Conservation (phyloP, 2,329 filamentous ascomycete species). For the Hypoxylon sp. region DNA sequence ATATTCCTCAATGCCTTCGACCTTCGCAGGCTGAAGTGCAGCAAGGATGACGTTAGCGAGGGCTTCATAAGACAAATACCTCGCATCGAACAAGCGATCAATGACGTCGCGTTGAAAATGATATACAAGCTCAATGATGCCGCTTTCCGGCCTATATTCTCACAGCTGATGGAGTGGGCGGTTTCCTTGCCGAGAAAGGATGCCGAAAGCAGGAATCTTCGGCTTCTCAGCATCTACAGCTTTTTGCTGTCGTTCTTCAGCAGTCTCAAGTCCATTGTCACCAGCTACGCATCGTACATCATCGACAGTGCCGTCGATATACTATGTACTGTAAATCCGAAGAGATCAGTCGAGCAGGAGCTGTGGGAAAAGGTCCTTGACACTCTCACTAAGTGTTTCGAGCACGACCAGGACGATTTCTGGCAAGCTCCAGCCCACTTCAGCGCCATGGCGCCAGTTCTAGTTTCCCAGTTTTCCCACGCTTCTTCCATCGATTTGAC, state of each 20-base stretch:
- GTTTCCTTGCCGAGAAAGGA: slow-evolving; percentile 73
- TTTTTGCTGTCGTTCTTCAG: slow-evolving; percentile 86
- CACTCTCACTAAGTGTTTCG: slow-evolving; percentile 81
- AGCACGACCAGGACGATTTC: slow-evolving; percentile 93
- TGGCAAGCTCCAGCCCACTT: slow-evolving; percentile 96
- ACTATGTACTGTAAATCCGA: slow-evolving; percentile 62
- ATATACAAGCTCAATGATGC: slow-evolving; percentile 97
- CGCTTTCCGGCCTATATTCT: slow-evolving; percentile 91
- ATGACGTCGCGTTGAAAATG: slow-evolving; percentile 85
- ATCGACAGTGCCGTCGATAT: slow-evolving; percentile 79
- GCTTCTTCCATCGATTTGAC: slow-evolving; percentile 59
- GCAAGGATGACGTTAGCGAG: slow-evolving; percentile 60
- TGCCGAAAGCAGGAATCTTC: slow-evolving; percentile 66
- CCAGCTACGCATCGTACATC: slow-evolving; percentile 88
- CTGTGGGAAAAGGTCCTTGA: slow-evolving; percentile 79
- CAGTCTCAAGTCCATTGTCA: slow-evolving; percentile 92
- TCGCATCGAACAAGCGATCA: slow-evolving; percentile 73
- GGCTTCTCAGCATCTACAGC: slow-evolving; percentile 82
- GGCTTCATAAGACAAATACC: slow-evolving; percentile 63
- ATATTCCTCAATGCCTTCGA: slow-evolving; percentile 73
- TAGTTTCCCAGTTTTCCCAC: slow-evolving; percentile 75
- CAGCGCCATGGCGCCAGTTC: slow-evolving; percentile 74
- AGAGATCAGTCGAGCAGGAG: slow-evolving; percentile 64
- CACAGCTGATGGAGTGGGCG: slow-evolving; percentile 86
- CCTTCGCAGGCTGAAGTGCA: slow-evolving; percentile 70